A percentile compares a stretch with the other conserved stretches of the same genome.
phyloP scores from a whole-genome alignment of 345 rosid genomes.

The Diplotaxis tenuifolia region DNA sequence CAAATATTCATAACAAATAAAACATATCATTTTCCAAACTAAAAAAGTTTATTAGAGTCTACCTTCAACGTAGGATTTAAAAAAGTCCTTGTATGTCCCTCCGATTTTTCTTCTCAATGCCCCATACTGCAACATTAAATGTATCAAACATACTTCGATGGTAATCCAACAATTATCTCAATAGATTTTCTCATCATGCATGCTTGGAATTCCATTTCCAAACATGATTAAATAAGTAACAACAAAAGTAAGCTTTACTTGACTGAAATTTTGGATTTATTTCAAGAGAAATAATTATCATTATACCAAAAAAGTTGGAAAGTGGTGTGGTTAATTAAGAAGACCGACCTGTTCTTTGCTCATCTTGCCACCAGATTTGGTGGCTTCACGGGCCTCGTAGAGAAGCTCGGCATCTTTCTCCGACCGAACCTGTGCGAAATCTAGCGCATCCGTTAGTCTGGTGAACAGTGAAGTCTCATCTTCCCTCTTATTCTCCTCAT shows the following conservation, averaged over 20 bases:
- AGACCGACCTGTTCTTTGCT: constrained; percentile 58
- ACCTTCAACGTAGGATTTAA: constrained; percentile 81
- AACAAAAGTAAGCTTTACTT: neutral
- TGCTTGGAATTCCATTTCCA: neutral
- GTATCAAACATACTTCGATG: neutral
- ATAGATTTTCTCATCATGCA: neutral
- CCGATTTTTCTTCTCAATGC: constrained; percentile 93
- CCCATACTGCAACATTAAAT: constrained; percentile 62
- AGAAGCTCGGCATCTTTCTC: constrained; percentile 73
- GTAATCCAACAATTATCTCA: neutral
- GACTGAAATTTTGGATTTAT: too few relatives aligned
- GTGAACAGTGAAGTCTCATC: constrained; percentile 65
- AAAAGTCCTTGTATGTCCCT: constrained; percentile 90
- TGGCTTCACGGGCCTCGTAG: constrained; percentile 66
- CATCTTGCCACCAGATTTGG: constrained; percentile 70
- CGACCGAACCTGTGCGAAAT: constrained; percentile 77
- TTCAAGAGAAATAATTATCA: neutral
- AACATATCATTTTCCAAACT: neutral
- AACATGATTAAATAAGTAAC: neutral
- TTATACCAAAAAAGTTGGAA: neutral
- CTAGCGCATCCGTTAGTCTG: constrained; percentile 71
- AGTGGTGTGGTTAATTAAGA: neutral
- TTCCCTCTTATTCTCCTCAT: constrained; percentile 34
- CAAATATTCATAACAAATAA: neutral
- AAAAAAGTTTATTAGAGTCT: neutral